Percentiles rank a stretch among this genome's conserved stretches.
phyloP scores from a whole-genome alignment of 73 alveolate genomes.

The Diophrys appendiculata region DNA sequence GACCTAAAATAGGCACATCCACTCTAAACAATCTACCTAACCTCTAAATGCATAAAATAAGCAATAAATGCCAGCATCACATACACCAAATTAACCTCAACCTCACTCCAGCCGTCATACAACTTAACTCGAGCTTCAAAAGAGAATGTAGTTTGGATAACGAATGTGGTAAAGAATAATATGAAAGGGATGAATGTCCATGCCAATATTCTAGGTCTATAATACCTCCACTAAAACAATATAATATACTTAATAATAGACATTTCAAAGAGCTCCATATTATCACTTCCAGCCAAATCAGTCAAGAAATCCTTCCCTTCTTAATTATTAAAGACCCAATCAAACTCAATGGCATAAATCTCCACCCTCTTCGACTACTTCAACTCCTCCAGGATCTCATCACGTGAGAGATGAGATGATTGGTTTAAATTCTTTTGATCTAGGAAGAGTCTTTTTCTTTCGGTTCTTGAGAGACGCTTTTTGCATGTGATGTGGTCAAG shows the following conservation, averaged over 20 bases:
- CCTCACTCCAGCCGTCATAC: too few species aligned
- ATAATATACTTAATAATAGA: neutral
- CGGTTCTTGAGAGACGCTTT: too few species aligned
- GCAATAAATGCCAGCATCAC: neutral
- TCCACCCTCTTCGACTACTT: neutral
- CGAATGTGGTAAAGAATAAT: neutral
- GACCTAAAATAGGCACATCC: neutral
- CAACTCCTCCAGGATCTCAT: neutral
- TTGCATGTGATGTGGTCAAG: too few species aligned
- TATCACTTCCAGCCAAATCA: neutral
- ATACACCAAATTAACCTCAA: too few species aligned
- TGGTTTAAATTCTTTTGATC: too few species aligned
- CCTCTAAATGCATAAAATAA: neutral
- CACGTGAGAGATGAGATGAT: too few species aligned
- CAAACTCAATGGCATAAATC: slow-evolving; percentile 11
- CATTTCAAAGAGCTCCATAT: slow-evolving; percentile 7
- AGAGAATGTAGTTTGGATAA: slow-evolving; percentile 1
- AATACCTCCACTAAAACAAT: slow-evolving; percentile 9
- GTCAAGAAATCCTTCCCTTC: slow-evolving; percentile 3
- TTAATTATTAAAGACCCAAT: slow-evolving; percentile 12
- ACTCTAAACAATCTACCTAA: slow-evolving; percentile 1
- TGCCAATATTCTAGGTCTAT: neutral
- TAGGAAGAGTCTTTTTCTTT: too few species aligned
- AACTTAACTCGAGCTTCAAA: too few species aligned
- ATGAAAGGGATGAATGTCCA: slow-evolving; percentile 6